These are phyloP conservation scores for Xylaria sp. DNA, from an alignment of 2,329 filamentous ascomycete genomes.

Conservation along the genomic window DNA sequence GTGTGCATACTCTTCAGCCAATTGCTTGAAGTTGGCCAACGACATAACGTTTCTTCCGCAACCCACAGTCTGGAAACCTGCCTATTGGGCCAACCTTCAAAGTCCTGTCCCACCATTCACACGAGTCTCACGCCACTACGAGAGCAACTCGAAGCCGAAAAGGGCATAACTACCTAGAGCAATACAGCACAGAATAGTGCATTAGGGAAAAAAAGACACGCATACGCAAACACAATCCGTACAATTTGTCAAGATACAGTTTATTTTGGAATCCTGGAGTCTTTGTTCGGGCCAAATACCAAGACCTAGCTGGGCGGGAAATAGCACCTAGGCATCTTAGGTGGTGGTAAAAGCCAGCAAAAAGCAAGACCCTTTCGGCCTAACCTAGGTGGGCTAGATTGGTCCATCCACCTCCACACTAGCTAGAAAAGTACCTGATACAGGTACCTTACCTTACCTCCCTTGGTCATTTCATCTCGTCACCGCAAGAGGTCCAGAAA, in stretches of 20 bases:
- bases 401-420: not conserved
- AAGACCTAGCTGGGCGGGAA: not conserved
- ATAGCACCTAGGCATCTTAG: not conserved
- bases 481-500: slow-evolving; percentile 23
- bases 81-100: slow-evolving; percentile 24
- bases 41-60: slow-evolving; percentile 26
- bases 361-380: not conserved
- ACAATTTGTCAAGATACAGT: not conserved
- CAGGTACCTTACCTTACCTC: not conserved
- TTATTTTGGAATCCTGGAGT: too few relatives aligned
- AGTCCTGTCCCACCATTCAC: slow-evolving; percentile 9
- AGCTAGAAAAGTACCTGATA: not conserved
- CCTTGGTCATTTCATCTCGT: slow-evolving; percentile 4
- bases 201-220: not conserved
- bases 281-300: too few relatives aligned
- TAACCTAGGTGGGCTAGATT: not conserved
- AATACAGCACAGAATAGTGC: not conserved
- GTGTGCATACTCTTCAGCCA: slow-evolving; percentile 23
- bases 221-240: not conserved
- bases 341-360: not conserved
- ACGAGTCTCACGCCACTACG: slow-evolving; percentile 22
- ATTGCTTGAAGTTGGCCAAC: slow-evolving; percentile 21
- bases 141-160: slow-evolving; percentile 5
- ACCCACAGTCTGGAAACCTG: slow-evolving; percentile 32
- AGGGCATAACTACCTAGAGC: slow-evolving; percentile 1